A percentile compares a stretch with the other conserved stretches of the same genome.
Evolutionary conservation across 106 monocot genomes (phyloP).

Genomic region (Dendrobium huoshanense): DNA sequence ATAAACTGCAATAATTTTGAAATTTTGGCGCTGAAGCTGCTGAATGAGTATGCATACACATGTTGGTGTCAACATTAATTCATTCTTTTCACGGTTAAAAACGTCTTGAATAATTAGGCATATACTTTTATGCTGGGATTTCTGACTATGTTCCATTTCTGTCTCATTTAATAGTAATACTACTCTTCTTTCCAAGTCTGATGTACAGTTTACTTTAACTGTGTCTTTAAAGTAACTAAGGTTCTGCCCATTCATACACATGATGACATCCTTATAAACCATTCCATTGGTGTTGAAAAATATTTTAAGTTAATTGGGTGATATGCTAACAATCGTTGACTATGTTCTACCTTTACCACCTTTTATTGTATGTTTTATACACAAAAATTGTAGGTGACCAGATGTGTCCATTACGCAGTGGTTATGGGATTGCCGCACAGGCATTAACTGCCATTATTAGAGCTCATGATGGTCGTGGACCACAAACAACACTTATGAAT

Average conservation of each 20-base stretch:
- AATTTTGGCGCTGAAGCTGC: not conserved
- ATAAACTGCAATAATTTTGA: not conserved
- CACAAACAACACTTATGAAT: conserved; percentile 59
- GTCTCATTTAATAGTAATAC: too few species aligned
- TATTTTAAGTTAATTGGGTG: not conserved
- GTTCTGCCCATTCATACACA: not conserved
- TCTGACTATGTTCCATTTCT: not conserved
- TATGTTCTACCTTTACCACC: not conserved
- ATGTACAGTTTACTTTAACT: not conserved
- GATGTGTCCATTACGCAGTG: conserved; percentile 63
- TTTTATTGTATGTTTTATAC: conserved; percentile 6
- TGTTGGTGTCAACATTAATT: not conserved
- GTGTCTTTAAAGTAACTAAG: not conserved
- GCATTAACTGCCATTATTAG: conserved; percentile 90
- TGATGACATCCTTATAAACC: not conserved
- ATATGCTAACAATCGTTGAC: not conserved
- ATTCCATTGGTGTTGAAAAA: not conserved
- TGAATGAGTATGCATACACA: not conserved
- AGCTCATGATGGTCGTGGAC: conserved; percentile 95
- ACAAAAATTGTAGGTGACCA: conserved; percentile 7
- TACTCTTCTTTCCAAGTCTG: not conserved
- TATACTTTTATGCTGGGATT: not conserved
- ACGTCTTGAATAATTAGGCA: not conserved
- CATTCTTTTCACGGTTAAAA: not conserved
- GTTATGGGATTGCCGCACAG: conserved; percentile 91